Evolutionary conservation across 306 rosid genomes (phyloP).

Genomic region (Leucaena leucocephala): DNA sequence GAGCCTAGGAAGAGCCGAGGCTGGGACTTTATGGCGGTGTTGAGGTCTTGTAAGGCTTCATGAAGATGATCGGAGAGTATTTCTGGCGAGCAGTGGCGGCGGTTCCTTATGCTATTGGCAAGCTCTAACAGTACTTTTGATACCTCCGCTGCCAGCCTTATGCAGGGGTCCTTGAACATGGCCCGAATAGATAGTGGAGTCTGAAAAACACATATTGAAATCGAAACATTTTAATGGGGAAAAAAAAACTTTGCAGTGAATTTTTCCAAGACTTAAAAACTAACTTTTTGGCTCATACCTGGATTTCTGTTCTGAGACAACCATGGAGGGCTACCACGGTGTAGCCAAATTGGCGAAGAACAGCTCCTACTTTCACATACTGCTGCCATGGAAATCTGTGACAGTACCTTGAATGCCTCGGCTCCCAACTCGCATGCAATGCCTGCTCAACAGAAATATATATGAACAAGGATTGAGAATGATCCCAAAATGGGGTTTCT

Average conservation of each 20-base stretch:
- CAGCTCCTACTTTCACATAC: conserved; percentile 80
- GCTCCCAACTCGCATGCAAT: conserved; percentile 93
- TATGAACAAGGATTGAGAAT: background rate
- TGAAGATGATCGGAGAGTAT: conserved; percentile 83
- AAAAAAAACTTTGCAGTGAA: no score
- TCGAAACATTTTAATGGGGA: no score
- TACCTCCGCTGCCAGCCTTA: conserved; percentile 68
- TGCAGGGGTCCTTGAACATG: conserved; percentile 83
- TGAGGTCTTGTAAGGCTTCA: conserved; percentile 76
- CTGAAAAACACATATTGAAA: conserved; percentile 34
- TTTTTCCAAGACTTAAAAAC: no score
- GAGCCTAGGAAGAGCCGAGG: conserved; percentile 83
- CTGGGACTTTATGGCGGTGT: conserved; percentile 74
- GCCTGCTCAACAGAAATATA: conserved; percentile 53
- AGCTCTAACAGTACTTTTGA: conserved; percentile 74
- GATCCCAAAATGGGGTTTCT: conserved; percentile 11
- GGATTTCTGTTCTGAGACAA: conserved; percentile 78
- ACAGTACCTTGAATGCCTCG: conserved; percentile 78
- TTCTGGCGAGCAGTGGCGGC: conserved; percentile 78
- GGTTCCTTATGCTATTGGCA: conserved; percentile 61
- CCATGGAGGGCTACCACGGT: conserved; percentile 87
- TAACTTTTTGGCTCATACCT: conserved; percentile 45
- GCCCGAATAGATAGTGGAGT: conserved; percentile 66
- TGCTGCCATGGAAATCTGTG: conserved; percentile 78
- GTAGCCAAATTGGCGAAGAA: conserved; percentile 93